Evolutionary conservation across 768 basidiomycete genomes (phyloP).

Genomic region (Lactarius indigo): DNA sequence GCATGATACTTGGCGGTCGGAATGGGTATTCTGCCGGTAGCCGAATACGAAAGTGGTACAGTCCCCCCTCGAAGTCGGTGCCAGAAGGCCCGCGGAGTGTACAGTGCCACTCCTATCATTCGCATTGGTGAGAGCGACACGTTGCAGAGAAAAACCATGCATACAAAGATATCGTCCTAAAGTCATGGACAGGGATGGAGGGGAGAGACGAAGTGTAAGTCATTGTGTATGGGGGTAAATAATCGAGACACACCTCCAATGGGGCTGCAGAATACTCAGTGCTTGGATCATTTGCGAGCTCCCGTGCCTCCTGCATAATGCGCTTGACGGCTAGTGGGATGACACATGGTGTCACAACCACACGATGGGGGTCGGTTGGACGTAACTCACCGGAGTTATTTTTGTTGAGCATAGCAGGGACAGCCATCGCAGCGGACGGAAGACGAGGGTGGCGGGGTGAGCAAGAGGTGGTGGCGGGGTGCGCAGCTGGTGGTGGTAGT

Average conservation of each 20-base stretch:
- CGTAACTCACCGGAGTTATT: conserved; percentile 73
- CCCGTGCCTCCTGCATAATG: conserved; percentile 93
- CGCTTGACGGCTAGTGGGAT: conserved; percentile 75
- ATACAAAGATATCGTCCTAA: conserved; percentile 86
- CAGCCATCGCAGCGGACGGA: conserved; percentile 26
- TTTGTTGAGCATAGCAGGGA: conserved; percentile 61
- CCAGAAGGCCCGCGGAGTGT: conserved; percentile 87
- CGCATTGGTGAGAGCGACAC: conserved; percentile 8
- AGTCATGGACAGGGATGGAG: not conserved
- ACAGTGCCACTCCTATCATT: conserved; percentile 85
- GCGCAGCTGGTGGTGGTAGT: not conserved
- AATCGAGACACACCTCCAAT: conserved; percentile 54
- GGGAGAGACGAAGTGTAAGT: not conserved
- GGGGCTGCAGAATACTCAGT: conserved; percentile 83
- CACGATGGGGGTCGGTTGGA: not conserved
- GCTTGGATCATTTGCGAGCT: conserved; percentile 79
- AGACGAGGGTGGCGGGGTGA: not conserved
- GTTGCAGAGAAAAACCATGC: conserved; percentile 30
- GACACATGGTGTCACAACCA: not conserved
- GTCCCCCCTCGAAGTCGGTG: conserved; percentile 89
- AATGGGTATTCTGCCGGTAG: conserved; percentile 95
- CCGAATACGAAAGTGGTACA: conserved; percentile 93
- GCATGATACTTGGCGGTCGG: conserved; percentile 91
- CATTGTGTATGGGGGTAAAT: not conserved
- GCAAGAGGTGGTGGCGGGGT: not conserved